Evolutionary conservation across 75 land plant genomes (phyloP).

Genomic region (Chamaecyparis obtusa): DNA sequence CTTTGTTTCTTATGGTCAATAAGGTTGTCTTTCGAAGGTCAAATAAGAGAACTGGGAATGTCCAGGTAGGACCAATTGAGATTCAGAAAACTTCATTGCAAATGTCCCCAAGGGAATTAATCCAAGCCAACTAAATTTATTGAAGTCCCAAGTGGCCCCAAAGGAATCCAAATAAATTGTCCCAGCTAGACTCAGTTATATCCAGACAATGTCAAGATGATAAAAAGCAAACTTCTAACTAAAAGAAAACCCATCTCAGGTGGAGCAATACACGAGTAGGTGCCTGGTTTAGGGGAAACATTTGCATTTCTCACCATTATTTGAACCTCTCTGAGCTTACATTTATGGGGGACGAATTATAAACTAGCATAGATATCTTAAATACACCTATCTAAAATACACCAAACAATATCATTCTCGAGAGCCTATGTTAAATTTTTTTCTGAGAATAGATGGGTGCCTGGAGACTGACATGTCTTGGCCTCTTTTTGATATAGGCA

Average conservation of each 20-base stretch:
- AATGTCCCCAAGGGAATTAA: neutral
- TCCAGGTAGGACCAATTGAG: neutral
- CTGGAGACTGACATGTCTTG: too few species aligned
- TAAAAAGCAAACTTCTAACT: neutral
- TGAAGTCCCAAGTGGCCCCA: neutral
- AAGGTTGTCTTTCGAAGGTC: neutral
- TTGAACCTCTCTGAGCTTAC: neutral
- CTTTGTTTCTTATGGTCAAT: neutral
- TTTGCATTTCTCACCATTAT: neutral
- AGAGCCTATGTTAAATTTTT: too few species aligned
- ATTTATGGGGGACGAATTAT: neutral
- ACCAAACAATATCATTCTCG: too few species aligned
- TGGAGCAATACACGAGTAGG: neutral
- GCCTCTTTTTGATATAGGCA: too few species aligned
- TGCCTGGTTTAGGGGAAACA: neutral
- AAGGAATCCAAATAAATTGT: neutral
- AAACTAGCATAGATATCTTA: too few species aligned
- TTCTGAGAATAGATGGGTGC: too few species aligned
- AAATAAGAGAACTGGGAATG: neutral
- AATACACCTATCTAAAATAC: too few species aligned
- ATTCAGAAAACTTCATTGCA: neutral
- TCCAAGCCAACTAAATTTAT: neutral
- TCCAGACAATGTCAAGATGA: neutral
- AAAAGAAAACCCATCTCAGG: neutral
- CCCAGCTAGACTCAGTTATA: neutral